Conservation (phyloP, 2,329 filamentous ascomycete species). For the Microsporum canis region DNA sequence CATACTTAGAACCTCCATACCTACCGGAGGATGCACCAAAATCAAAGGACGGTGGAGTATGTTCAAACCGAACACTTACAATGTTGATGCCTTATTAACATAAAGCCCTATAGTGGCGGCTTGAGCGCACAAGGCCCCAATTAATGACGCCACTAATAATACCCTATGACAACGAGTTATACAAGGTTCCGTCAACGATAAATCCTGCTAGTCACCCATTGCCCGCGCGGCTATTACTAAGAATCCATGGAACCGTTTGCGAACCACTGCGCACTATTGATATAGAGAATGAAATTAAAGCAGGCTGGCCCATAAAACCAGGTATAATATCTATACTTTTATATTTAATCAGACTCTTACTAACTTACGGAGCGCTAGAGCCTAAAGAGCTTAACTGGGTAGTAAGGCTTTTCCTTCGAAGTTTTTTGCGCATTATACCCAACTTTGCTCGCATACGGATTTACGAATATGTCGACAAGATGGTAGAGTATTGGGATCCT, state of each 20-base stretch:
- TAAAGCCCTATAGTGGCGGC: constrained; percentile 4
- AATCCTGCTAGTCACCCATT: constrained; percentile 7
- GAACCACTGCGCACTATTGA: neutral
- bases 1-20: neutral
- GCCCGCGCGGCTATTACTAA: neutral
- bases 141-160: neutral
- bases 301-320: constrained; percentile 7
- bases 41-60: neutral
- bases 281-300: constrained; percentile 5
- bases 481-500: constrained; percentile 6
- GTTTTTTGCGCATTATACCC: constrained; percentile 1
- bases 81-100: neutral
- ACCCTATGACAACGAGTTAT: neutral
- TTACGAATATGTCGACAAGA: constrained; percentile 5
- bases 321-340: neutral
- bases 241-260: constrained; percentile 1
- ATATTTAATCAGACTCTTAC: neutral
- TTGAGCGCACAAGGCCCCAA: neutral
- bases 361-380: neutral
- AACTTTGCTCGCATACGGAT: constrained; percentile 2
- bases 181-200: constrained; percentile 4
- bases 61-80: neutral
- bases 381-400: neutral
- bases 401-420: neutral
- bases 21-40: neutral